phyloP scores from a whole-genome alignment of 768 basidiomycete species.

The Russula sp. region DNA sequence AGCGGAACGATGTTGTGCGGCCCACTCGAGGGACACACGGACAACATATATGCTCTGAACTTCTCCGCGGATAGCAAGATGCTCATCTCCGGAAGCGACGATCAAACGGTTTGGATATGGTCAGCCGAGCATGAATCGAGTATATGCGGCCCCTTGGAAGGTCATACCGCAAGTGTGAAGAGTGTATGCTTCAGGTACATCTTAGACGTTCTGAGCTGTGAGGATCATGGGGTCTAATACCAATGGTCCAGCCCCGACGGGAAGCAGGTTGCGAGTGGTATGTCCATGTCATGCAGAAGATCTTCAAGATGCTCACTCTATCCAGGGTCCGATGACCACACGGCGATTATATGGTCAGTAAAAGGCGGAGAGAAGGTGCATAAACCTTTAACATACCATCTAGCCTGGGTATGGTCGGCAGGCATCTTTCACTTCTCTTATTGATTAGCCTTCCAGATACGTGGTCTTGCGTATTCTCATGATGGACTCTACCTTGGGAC shows the following conservation, averaged over 20 bases:
- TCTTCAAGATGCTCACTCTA: background rate
- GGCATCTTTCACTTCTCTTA: background rate
- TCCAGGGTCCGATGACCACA: conserved; percentile 8
- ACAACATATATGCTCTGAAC: conserved; percentile 7
- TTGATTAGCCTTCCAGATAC: background rate
- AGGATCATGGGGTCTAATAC: background rate
- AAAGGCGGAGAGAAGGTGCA: conserved; percentile 2
- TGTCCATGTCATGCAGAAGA: background rate
- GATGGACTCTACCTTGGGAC: conserved; percentile 30
- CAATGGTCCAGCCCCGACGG: conserved; percentile 9
- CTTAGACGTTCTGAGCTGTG: background rate
- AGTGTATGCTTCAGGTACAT: conserved; percentile 14
- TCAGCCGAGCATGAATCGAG: conserved; percentile 7
- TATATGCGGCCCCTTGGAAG: conserved; percentile 11
- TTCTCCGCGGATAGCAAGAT: conserved; percentile 19
- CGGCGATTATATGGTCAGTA: conserved; percentile 11
- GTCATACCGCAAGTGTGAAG: conserved; percentile 2
- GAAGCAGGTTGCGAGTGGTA: conserved; percentile 14
- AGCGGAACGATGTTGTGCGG: conserved; percentile 9
- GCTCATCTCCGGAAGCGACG: conserved; percentile 18
- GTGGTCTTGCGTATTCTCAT: conserved; percentile 14
- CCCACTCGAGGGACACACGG: conserved; percentile 19
- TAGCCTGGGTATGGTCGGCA: conserved; percentile 4
- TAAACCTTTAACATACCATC: background rate
- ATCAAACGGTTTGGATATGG: conserved; percentile 15